Conservation (phyloP, 2,329 filamentous ascomycete genomes). For the Tolypocladium amazonense region DNA sequence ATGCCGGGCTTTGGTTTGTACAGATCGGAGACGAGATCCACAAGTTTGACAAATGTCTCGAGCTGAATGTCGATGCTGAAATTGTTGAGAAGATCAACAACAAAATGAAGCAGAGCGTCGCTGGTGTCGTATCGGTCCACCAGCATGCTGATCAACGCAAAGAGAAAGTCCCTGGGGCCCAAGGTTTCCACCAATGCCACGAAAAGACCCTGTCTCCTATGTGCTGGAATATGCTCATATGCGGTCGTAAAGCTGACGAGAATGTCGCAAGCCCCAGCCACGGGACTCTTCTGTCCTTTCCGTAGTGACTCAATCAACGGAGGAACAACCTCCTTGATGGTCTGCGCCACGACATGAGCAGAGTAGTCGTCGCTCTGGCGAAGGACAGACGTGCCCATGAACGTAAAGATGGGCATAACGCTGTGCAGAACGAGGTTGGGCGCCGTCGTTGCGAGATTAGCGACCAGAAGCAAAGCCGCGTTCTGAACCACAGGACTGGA, state of each 20-base stretch:
- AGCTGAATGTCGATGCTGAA: conserved; percentile 71
- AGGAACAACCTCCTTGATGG: conserved; percentile 87
- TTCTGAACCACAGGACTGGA: conserved; percentile 92
- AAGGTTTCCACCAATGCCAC: conserved; percentile 75
- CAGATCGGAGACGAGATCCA: conserved; percentile 65
- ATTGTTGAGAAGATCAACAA: conserved; percentile 59
- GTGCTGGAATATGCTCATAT: conserved; percentile 88
- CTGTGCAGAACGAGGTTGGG: conserved; percentile 91
- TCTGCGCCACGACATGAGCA: conserved; percentile 89
- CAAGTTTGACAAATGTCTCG: conserved; percentile 63
- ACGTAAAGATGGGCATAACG: conserved; percentile 98
- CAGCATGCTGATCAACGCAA: conserved; percentile 78
- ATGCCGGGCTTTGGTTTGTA: conserved; percentile 65
- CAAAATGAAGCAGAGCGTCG: conserved; percentile 63
- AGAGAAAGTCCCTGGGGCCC: conserved; percentile 77
- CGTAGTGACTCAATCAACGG: conserved; percentile 79
- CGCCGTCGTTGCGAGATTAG: conserved; percentile 73
- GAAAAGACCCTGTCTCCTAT: conserved; percentile 75
- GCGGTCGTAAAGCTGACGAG: conserved; percentile 94
- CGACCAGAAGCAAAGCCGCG: conserved; percentile 76
- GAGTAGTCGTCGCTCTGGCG: conserved; percentile 95
- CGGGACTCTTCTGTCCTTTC: conserved; percentile 64
- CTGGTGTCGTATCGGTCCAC: conserved; percentile 80
- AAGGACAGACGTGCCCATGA: conserved; percentile 87
- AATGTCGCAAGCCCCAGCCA: conserved; percentile 77